A percentile compares a stretch with the other conserved stretches of the same genome.
Evolutionary conservation across 1,139 yeast genomes (phyloP).

Genomic region (Tardiomyces depauwii): DNA sequence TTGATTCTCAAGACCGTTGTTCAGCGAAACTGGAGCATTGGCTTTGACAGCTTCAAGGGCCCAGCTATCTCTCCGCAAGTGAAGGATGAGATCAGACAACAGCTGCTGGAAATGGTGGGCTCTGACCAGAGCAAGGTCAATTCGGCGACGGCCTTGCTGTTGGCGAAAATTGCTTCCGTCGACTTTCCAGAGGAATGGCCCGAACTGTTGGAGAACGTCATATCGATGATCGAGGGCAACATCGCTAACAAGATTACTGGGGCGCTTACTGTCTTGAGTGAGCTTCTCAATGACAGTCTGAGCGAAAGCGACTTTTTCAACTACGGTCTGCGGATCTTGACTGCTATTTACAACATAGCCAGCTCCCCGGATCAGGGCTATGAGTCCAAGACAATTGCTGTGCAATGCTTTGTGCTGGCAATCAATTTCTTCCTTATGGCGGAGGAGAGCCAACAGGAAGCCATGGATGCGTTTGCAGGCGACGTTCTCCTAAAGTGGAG

Average conservation of each 20-base stretch:
- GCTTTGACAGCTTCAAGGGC: constrained; percentile 65
- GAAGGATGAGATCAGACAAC: constrained; percentile 39
- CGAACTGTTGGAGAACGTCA: constrained; percentile 38
- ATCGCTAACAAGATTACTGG: constrained; percentile 39
- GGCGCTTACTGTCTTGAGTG: constrained; percentile 60
- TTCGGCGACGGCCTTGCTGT: constrained; percentile 57
- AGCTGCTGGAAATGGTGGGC: constrained; percentile 43
- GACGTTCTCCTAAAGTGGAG: constrained; percentile 20
- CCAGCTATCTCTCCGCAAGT: constrained; percentile 42
- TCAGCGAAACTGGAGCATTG: constrained; percentile 76
- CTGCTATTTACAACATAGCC: constrained; percentile 7
- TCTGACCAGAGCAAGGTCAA: constrained; percentile 47
- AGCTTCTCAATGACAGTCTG: constrained; percentile 74
- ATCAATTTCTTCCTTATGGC: constrained; percentile 25
- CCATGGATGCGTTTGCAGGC: constrained; percentile 14
- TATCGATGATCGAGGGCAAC: constrained; percentile 31
- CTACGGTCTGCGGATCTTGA: constrained; percentile 31
- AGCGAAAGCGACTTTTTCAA: constrained; percentile 81
- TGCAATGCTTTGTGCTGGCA: constrained; percentile 23
- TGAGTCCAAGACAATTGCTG: constrained; percentile 14
- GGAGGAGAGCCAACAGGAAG: constrained; percentile 16
- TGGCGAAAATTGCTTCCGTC: constrained; percentile 75
- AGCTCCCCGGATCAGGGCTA: constrained; percentile 5
- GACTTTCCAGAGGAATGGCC: constrained; percentile 99
- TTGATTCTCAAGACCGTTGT: constrained; percentile 60